Evolutionary conservation across 23 red algal genomes (phyloP), one percentile per base, ranked within the genome.

Genomic region (Gracilaria domingensis): DNA sequence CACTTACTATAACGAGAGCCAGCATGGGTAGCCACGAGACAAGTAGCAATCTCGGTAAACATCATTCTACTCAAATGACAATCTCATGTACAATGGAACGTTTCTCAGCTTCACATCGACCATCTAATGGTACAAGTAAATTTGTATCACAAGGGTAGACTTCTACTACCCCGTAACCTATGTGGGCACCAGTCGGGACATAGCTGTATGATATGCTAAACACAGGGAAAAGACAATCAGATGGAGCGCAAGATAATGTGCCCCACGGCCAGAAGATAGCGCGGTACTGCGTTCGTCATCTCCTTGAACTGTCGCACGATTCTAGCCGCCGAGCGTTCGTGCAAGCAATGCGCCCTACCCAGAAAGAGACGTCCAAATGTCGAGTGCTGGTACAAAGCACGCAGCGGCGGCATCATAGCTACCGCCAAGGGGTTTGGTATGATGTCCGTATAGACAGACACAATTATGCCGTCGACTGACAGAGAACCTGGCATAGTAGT

Each of bases 381-480:
- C n/a, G n/a, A n/a, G n/a, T n/a, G n/a, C n/a, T n/a, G n/a, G n/a
- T n/a, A n/a, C n/a, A n/a, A n/a, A n/a, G n/a, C n/a, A n/a, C n/a
- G n/a, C n/a, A n/a, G n/a, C n/a, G n/a, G n/a, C n/a, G n/a, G 26
- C 18, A 84, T 18, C 80, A 66, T 24, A 7, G 80, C 80, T 23
- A 49, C 35, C 2, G 80, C 80, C 28, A 44, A 5, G n/a, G 23
- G 40, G 12, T 61, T 57, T 39, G 80, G 80, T 48, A 84, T 45
- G 38, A 67, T 67, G 24, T 84, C 80, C 25, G 80, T 84, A 25
- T 84, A 84, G 21, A 28, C 57, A 11, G 80, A 84, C 23, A 84
- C 80, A 25, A 84, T 45, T 23, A 84, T 84, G 20, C 80, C 80
- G 37, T 84, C 62, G n/a, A n/a, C n/a, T n/a, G n/a, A n/a, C n/a